phyloP scores from a whole-genome alignment of 106 monocot species.

The Dendrobium nobile region DNA sequence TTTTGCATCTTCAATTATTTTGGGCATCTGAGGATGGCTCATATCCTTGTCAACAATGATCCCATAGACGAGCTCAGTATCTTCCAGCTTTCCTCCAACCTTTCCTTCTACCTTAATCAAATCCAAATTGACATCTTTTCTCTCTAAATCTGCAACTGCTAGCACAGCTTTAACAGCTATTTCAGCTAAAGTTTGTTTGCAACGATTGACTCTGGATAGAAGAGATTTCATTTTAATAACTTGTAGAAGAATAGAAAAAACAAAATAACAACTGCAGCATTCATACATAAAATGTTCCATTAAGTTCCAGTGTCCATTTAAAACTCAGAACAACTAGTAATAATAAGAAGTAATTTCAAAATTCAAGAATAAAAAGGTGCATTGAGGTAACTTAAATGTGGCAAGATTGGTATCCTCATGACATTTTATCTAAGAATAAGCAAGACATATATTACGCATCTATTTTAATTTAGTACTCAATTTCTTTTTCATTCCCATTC shows the following conservation, averaged over 20 bases:
- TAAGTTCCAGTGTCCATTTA: not conserved
- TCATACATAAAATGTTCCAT: not conserved
- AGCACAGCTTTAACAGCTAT: constrained; percentile 96
- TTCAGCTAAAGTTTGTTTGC: constrained; percentile 67
- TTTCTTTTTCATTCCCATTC: no score
- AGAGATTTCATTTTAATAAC: constrained; percentile 1
- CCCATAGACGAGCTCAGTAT: constrained; percentile 81
- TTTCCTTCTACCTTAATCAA: constrained; percentile 96
- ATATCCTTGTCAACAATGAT: constrained; percentile 96
- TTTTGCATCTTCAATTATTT: constrained; percentile 85
- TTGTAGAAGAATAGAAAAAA: not conserved
- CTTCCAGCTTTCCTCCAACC: constrained; percentile 94
- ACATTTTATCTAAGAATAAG: not conserved
- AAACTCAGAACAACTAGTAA: not conserved
- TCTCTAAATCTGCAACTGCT: constrained; percentile 91
- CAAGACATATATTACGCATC: not conserved
- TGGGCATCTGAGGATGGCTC: constrained; percentile 99
- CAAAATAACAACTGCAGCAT: not conserved
- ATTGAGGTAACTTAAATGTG: not conserved
- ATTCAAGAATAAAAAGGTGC: not conserved
- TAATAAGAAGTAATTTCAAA: not conserved
- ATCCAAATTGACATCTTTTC: constrained; percentile 94
- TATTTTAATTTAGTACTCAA: no score
- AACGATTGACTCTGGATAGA: constrained; percentile 75
- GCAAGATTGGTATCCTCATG: not conserved